Percentiles rank a stretch among this genome's conserved stretches.
These are phyloP conservation scores for Fusarium denticulatum DNA, from an alignment of 2,329 filamentous ascomycete species.

Conservation along the genomic window DNA sequence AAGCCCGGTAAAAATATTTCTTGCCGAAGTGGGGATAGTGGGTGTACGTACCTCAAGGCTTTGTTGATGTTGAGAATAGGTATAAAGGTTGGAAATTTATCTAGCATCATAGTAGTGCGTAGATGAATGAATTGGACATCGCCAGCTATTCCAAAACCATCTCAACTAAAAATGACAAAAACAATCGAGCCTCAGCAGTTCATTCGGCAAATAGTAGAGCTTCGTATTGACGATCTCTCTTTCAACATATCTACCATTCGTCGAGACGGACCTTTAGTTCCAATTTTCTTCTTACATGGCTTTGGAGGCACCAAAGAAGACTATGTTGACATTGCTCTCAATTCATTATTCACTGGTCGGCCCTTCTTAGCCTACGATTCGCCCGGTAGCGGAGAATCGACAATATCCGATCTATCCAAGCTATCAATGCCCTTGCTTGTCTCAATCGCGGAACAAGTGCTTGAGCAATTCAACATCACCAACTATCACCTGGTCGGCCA, in stretches of 20 bases:
- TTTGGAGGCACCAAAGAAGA: not conserved
- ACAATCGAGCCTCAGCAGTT: not conserved
- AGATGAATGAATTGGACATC: not conserved
- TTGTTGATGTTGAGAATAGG: not conserved
- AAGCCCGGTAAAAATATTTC: not conserved
- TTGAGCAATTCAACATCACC: not conserved
- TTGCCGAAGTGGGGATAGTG: not conserved
- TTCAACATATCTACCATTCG: not conserved
- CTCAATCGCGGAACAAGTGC: not conserved
- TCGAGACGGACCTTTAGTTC: not conserved
- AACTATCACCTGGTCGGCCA: not conserved
- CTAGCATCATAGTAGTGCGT: not conserved
- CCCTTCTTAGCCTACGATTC: not conserved
- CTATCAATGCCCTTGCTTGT: not conserved
- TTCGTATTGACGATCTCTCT: not conserved
- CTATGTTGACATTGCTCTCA: not conserved
- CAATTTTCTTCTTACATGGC: not conserved
- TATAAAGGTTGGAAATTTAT: not conserved
- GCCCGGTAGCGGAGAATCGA: not conserved
- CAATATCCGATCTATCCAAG: not conserved
- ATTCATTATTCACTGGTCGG: not conserved
- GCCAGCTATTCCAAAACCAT: not conserved
- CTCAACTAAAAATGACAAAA: not conserved
- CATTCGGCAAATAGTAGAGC: not conserved
- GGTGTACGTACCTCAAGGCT: not conserved